Percentiles rank a stretch among this genome's conserved stretches.
phyloP scores from a whole-genome alignment of 495 filamentous ascomycete genomes.

The Lichenothelia convexa region DNA sequence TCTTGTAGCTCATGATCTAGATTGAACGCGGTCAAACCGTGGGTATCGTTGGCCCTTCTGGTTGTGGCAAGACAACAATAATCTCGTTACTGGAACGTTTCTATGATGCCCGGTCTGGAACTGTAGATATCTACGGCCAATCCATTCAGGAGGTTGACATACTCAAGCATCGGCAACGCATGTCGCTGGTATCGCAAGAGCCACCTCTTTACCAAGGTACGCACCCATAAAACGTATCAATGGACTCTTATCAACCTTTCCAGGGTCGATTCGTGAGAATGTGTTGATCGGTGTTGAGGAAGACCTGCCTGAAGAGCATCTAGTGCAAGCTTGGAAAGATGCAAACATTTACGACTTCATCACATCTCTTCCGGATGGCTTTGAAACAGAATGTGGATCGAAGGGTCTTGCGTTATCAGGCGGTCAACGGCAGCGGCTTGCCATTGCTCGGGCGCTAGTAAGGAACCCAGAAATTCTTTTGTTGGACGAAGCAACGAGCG shows the following conservation, averaged over 20 bases:
- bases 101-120: conserved; percentile 13
- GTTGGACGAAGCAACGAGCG: conserved; percentile 62
- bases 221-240: too few relatives aligned
- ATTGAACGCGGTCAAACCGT: conserved; percentile 48
- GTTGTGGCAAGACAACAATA: conserved; percentile 56
- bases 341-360: conserved; percentile 49
- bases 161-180: conserved; percentile 7
- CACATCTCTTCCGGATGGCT: conserved; percentile 35
- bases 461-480: conserved; percentile 51
- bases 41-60: conserved; percentile 52
- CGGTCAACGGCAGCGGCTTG: conserved; percentile 59
- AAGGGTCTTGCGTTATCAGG: conserved; percentile 50
- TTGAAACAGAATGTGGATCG: conserved; percentile 41
- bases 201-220: conserved; percentile 12
- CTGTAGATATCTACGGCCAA: conserved; percentile 7
- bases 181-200: conserved; percentile 15
- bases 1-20: conserved; percentile 23
- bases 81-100: conserved; percentile 15
- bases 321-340: conserved; percentile 36
- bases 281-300: conserved; percentile 12
- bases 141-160: conserved; percentile 6
- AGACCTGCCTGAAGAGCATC: conserved; percentile 27
- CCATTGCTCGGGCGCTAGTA: conserved; percentile 59
- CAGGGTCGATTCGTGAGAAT: conserved; percentile 13
- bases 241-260: too few relatives aligned